phyloP scores from a whole-genome alignment of 2,329 filamentous ascomycete genomes.

The Torrubiella hemipterigena region DNA sequence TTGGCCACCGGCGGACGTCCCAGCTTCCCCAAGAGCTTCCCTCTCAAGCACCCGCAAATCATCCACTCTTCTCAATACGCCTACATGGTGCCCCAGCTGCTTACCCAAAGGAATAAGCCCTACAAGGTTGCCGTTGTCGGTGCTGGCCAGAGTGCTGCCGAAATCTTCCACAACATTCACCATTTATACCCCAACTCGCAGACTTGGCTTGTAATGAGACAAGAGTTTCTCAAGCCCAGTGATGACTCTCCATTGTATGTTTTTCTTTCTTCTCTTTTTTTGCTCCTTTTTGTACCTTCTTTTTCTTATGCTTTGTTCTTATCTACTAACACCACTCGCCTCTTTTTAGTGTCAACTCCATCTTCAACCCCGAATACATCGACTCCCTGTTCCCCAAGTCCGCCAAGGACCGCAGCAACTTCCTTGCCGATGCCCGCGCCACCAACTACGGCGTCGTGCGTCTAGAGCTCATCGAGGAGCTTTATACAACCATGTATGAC shows the following conservation, averaged over 20 bases:
- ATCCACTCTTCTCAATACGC: slow-evolving; percentile 86
- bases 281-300: not conserved
- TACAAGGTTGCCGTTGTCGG: slow-evolving; percentile 79
- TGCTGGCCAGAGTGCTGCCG: slow-evolving; percentile 83
- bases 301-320: too few species aligned
- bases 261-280: slow-evolving; percentile 1
- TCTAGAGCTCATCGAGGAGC: slow-evolving; percentile 75
- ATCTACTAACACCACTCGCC: too few species aligned
- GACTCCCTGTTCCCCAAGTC: slow-evolving; percentile 63
- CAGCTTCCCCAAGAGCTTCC: slow-evolving; percentile 59
- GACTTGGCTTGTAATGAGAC: slow-evolving; percentile 70
- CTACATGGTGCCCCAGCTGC: slow-evolving; percentile 46
- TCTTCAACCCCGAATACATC: slow-evolving; percentile 83
- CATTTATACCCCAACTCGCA: slow-evolving; percentile 68
- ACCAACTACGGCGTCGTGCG: slow-evolving; percentile 96
- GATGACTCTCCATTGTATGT: slow-evolving; percentile 93
- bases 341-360: slow-evolving; percentile 79
- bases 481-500: slow-evolving; percentile 81
- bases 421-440: slow-evolving; percentile 58
- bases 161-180: slow-evolving; percentile 88
- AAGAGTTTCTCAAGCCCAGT: slow-evolving; percentile 73
- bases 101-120: slow-evolving; percentile 39
- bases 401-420: slow-evolving; percentile 44
- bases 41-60: slow-evolving; percentile 57
- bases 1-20: slow-evolving; percentile 49